Conservation (phyloP, 2,329 filamentous ascomycete genomes). For the Calonectria hongkongensis region DNA sequence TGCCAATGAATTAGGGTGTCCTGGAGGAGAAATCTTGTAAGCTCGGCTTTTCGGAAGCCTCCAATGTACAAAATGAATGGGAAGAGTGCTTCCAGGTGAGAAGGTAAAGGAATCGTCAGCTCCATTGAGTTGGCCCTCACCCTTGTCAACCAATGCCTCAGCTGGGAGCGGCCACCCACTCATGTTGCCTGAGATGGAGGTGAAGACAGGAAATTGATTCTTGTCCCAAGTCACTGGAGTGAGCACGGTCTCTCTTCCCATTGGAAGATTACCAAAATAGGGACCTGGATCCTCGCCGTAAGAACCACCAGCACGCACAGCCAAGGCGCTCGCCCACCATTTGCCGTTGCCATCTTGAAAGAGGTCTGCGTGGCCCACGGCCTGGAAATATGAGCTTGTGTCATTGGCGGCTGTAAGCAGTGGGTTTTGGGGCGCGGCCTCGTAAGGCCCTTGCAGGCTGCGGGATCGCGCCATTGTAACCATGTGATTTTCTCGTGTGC, state of each 20-base stretch:
- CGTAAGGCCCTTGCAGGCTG: not conserved
- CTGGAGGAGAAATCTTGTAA: not conserved
- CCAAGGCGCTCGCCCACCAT: not conserved
- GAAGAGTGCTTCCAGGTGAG: not conserved
- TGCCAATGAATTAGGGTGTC: not conserved
- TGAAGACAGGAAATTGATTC: not conserved
- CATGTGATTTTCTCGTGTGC: constrained; percentile 18
- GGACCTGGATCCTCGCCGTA: constrained; percentile 2
- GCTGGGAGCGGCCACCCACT: not conserved
- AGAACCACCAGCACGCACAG: constrained; percentile 1
- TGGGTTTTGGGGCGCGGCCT: not conserved
- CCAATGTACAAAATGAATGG: constrained; percentile 14
- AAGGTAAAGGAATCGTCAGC: not conserved
- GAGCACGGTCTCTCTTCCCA: constrained; percentile 6
- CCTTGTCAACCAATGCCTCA: not conserved
- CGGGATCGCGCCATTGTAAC: constrained; percentile 16
- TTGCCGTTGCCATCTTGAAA: constrained; percentile 10
- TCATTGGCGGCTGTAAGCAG: constrained; percentile 7
- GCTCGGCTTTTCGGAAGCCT: not conserved
- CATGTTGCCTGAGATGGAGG: not conserved
- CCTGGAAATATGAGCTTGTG: constrained; percentile 3
- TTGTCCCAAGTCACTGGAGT: constrained; percentile 18
- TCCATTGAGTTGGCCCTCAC: constrained; percentile 4
- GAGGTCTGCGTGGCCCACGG: constrained; percentile 6
- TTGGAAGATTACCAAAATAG: not conserved